These are phyloP conservation scores for Neobulgaria alba DNA, from an alignment of 2,329 filamentous ascomycete species.

Conservation along the genomic window DNA sequence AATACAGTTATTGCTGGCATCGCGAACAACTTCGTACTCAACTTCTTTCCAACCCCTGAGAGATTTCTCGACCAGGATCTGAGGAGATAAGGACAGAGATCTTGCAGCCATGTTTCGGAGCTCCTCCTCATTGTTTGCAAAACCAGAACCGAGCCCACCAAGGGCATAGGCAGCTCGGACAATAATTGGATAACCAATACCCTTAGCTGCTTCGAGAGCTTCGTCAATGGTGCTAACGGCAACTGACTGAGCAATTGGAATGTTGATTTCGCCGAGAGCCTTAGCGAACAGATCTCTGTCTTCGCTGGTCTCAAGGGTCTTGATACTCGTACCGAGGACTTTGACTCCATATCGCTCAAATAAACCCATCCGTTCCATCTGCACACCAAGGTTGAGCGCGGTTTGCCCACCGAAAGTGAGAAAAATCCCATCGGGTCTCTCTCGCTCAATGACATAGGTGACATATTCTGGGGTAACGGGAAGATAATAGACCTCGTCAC, in stretches of 20 bases:
- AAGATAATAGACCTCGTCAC: conserved; percentile 96
- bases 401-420: conserved; percentile 97
- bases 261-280: conserved; percentile 93
- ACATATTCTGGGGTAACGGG: conserved; percentile 98
- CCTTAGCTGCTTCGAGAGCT: conserved; percentile 76
- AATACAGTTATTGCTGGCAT: conserved; percentile 95
- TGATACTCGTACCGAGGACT: conserved; percentile 89
- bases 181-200: conserved; percentile 94
- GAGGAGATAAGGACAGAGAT: conserved; percentile 92
- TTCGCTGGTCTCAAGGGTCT: conserved; percentile 88
- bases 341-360: conserved; percentile 94
- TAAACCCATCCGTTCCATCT: conserved; percentile 93
- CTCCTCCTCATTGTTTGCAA: conserved; percentile 80
- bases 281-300: conserved; percentile 94
- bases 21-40: conserved; percentile 95
- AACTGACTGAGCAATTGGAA: conserved; percentile 93
- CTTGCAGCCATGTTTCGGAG: conserved; percentile 85
- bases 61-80: conserved; percentile 92
- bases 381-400: conserved; percentile 88
- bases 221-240: conserved; percentile 88
- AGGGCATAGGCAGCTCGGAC: conserved; percentile 93
- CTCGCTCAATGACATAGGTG: conserved; percentile 92
- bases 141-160: conserved; percentile 89
- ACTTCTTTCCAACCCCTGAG: conserved; percentile 99
- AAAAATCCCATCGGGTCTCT: conserved; percentile 94